Evolutionary conservation across 495 filamentous ascomycete genomes (phyloP).

Genomic region (Neurospora hispaniola): DNA sequence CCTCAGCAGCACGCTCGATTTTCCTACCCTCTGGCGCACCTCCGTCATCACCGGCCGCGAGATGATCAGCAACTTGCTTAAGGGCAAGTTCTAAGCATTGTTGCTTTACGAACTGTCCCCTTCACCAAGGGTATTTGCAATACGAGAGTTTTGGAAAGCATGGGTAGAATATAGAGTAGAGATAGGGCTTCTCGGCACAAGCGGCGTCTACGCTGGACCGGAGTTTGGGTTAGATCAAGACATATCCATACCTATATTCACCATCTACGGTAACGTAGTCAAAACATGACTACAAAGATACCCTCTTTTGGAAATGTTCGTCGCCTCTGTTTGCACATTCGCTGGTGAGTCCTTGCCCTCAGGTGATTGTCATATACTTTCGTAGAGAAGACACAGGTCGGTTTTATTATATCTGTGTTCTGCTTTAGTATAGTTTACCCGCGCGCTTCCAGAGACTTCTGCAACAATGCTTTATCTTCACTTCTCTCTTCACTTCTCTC

Average conservation of each 20-base stretch:
- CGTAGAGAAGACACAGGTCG: too few species aligned
- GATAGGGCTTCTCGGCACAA: neutral
- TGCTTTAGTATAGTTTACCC: too few species aligned
- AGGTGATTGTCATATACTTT: neutral
- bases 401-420: too few species aligned
- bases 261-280: neutral
- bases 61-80: slow-evolving; percentile 60
- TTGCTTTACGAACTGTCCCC: neutral
- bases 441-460: too few species aligned
- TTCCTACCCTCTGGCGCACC: slow-evolving; percentile 70
- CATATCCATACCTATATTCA: neutral
- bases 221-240: neutral
- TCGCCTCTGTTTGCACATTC: neutral
- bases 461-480: too few species aligned
- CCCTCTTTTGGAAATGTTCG: neutral
- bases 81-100: slow-evolving; percentile 53
- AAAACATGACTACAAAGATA: neutral
- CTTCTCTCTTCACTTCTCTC: too few species aligned
- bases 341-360: too few species aligned
- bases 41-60: slow-evolving; percentile 56
- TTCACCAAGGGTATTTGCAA: neutral
- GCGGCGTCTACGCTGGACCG: neutral
- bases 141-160: neutral
- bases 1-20: slow-evolving; percentile 63
- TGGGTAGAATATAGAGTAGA: neutral